These are phyloP conservation scores for Vitis hybrid DNA, from an alignment of 177 flowering plant genomes.

Conservation along the genomic window DNA sequence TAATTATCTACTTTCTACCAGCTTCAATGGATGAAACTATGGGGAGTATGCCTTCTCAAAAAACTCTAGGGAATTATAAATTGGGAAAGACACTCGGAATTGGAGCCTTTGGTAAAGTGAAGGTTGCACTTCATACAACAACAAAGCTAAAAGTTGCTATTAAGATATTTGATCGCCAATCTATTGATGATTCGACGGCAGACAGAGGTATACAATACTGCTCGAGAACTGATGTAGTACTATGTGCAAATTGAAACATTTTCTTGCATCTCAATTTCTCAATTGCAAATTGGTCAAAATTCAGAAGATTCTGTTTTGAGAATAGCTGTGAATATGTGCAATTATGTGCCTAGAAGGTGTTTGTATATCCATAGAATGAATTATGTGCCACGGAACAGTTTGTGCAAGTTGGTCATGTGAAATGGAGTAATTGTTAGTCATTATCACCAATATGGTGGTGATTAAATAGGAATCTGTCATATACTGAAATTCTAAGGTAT, in stretches of 20 bases:
- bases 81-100: slow-evolving; percentile 25
- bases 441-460: too few relatives aligned
- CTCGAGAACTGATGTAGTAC: background rate
- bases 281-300: background rate
- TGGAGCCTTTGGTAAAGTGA: slow-evolving; percentile 38
- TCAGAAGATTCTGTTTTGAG: background rate
- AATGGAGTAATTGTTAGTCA: too few relatives aligned
- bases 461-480: too few relatives aligned
- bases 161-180: slow-evolving; percentile 26
- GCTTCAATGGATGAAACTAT: background rate
- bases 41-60: slow-evolving; percentile 3
- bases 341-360: too few relatives aligned
- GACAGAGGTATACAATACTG: slow-evolving; percentile 18
- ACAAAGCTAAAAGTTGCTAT: slow-evolving; percentile 37
- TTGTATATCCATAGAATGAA: too few relatives aligned
- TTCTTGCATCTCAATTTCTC: background rate
- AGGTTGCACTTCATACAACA: slow-evolving; percentile 30
- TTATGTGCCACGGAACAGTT: too few relatives aligned
- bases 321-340: too few relatives aligned
- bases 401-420: too few relatives aligned
- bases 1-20: background rate
- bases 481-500: too few relatives aligned
- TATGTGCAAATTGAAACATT: background rate
- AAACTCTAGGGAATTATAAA: slow-evolving; percentile 19
- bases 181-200: slow-evolving; percentile 7